These are phyloP conservation scores for Biscogniauxia marginata DNA, from an alignment of 2,329 filamentous ascomycete species.

Conservation along the genomic window DNA sequence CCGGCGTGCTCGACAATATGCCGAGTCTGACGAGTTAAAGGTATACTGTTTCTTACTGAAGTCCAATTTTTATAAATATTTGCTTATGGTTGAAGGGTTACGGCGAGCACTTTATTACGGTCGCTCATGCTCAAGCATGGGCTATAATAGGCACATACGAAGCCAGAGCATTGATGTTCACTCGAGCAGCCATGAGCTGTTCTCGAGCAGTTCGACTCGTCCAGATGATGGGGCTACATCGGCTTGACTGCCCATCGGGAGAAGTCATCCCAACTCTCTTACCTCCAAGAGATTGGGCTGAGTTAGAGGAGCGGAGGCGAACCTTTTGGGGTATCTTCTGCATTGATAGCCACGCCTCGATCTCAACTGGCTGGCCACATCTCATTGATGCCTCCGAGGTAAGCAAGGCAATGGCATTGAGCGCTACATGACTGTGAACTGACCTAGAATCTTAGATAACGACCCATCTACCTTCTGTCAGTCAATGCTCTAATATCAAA, in stretches of 20 bases:
- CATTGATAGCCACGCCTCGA: conserved; percentile 79
- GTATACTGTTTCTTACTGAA: conserved; percentile 32
- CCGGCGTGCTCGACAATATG: conserved; percentile 75
- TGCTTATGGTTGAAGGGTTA: conserved; percentile 49
- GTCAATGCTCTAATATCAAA: conserved; percentile 3
- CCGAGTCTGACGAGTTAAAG: conserved; percentile 82
- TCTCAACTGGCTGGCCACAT: conserved; percentile 89
- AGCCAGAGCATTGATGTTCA: conserved; percentile 82
- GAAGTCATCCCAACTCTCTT: conserved; percentile 65
- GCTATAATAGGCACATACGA: conserved; percentile 73
- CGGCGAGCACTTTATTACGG: conserved; percentile 75
- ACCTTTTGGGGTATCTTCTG: conserved; percentile 86
- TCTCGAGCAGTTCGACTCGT: conserved; percentile 68
- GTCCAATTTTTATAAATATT: neutral
- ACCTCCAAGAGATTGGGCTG: conserved; percentile 76
- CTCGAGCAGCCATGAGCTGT: conserved; percentile 78
- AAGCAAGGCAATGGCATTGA: conserved; percentile 13
- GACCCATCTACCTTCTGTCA: conserved; percentile 67
- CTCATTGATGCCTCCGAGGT: conserved; percentile 71
- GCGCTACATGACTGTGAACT: neutral
- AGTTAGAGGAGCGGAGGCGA: conserved; percentile 76
- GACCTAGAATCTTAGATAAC: conserved; percentile 51
- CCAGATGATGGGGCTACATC: conserved; percentile 78
- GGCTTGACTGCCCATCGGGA: conserved; percentile 27
- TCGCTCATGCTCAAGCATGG: conserved; percentile 83